Conservation (phyloP, 169 alveolate genomes). For the Perkinsus marinus region DNA sequence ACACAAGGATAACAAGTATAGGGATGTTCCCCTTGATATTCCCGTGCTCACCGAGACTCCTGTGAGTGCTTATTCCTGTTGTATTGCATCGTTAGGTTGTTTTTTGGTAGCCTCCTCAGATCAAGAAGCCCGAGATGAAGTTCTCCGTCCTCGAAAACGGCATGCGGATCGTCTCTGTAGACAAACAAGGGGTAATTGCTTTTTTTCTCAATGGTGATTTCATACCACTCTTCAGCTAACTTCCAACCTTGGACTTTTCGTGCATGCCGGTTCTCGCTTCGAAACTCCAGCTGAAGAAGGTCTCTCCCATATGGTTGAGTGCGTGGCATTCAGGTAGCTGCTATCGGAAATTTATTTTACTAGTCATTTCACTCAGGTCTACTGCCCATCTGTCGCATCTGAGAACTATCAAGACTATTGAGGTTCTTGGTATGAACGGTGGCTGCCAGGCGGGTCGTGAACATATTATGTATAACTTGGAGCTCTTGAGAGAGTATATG, state of each 20-base stretch:
- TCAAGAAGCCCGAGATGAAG: conserved; percentile 43
- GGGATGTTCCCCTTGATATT: conserved; percentile 44
- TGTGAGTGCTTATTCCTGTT: neutral
- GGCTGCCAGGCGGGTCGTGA: conserved; percentile 49
- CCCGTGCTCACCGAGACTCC: conserved; percentile 25
- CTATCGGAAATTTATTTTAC: neutral
- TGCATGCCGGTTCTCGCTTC: conserved; percentile 57
- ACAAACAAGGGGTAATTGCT: conserved; percentile 24
- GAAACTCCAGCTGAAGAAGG: conserved; percentile 58
- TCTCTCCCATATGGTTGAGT: conserved; percentile 60
- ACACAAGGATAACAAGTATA: conserved; percentile 39
- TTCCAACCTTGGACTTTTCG: conserved; percentile 39
- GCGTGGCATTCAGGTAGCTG: conserved; percentile 48
- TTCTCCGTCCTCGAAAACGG: conserved; percentile 67
- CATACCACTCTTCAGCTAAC: conserved; percentile 8
- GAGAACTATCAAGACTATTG: conserved; percentile 62
- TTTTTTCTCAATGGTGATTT: neutral
- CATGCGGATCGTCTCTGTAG: conserved; percentile 48
- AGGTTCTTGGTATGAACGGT: conserved; percentile 62
- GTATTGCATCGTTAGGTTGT: neutral
- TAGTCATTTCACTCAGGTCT: conserved; percentile 8
- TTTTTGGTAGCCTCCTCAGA: conserved; percentile 35
- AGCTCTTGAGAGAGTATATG: conserved; percentile 52
- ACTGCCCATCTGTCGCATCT: conserved; percentile 69
- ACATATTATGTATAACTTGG: conserved; percentile 52